Evolutionary conservation across 192 early-diverging fungal genomes (phyloP).

Genomic region (Paraglomus brasilianum): DNA sequence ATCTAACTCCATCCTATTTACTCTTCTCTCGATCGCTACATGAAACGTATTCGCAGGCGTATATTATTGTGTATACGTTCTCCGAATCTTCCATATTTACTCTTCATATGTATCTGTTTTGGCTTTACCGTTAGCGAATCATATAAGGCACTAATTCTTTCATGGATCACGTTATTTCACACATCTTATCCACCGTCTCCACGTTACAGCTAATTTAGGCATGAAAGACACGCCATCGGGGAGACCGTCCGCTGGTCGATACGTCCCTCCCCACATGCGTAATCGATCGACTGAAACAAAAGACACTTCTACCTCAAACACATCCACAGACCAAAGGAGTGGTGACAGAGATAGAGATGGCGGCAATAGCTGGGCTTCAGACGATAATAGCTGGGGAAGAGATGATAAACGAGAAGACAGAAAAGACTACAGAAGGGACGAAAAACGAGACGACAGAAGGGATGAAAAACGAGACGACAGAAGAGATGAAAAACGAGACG

Average conservation of each 20-base stretch:
- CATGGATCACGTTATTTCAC: background rate
- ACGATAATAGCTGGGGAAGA: no score
- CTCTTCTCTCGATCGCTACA: constrained; percentile 8
- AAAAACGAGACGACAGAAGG: no score
- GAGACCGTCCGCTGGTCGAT: constrained; percentile 44
- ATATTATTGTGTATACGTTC: background rate
- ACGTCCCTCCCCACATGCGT: constrained; percentile 72
- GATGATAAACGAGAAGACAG: no score
- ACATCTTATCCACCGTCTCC: background rate
- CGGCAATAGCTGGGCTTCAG: background rate
- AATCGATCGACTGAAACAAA: constrained; percentile 32
- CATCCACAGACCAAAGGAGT: background rate
- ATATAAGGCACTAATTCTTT: no score
- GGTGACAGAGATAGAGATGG: background rate
- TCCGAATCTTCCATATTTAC: background rate
- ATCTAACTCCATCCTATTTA: no score
- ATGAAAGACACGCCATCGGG: constrained; percentile 45
- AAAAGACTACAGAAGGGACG: no score
- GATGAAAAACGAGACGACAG: no score
- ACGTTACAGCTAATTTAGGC: constrained; percentile 57
- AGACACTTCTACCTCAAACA: background rate
- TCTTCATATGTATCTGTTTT: background rate
- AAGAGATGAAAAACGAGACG: no score
- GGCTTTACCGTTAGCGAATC: no score
- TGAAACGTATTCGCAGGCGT: background rate